Base-by-base conservation (phyloP, 108 stramenopile species). In the Cyclotella sp. region DNA sequence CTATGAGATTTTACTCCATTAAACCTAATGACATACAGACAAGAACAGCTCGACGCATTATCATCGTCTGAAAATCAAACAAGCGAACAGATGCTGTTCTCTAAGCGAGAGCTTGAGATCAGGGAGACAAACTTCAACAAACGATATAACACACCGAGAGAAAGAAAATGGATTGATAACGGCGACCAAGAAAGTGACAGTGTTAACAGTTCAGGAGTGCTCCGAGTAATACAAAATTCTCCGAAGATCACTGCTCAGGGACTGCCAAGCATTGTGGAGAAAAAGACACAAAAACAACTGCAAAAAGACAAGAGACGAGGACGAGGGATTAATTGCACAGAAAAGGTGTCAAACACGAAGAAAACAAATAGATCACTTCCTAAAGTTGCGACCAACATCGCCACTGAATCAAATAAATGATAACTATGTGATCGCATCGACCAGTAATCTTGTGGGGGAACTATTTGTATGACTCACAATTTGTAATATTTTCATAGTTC, bases 31-130 rank as follows among this genome's bases (percentile, higher is more conserved):
- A 26, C 34, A 34, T 34, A 5, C 62, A 79, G 78, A 44, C 74
- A 72, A 82, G 53, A 76, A 15, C 47, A 82, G 60, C 63, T 71
- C 24, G 42, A 76, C 26, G 24, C 21, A 9, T 42, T 81, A 28
- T n/a, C 51, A 44, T 40, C 30, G 8, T 52, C 66, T 21, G 72
- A 80, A 40, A 59, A 22, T 10, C 46, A 68, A 27, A 58, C 68
- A 3, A 39, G 52, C 22, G 79, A 73, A 24, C 74, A 74, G 49
- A 73, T 76, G 57, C 18, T 72, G 21, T 66, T 30, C 18, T 71
- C 65, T 30, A 70, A 82, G 39, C 63, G 52, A 54, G 74, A 76
- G 43, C 30, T 82, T 9, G 81, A 82, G 26, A 79, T 72, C 18
- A 44, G 78, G n/a, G 78, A 79, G 42, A 68, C 21, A 22, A 79